Base-by-base conservation (phyloP, 164 flowering plant genomes). In the Nymphaea thermarum region DNA sequence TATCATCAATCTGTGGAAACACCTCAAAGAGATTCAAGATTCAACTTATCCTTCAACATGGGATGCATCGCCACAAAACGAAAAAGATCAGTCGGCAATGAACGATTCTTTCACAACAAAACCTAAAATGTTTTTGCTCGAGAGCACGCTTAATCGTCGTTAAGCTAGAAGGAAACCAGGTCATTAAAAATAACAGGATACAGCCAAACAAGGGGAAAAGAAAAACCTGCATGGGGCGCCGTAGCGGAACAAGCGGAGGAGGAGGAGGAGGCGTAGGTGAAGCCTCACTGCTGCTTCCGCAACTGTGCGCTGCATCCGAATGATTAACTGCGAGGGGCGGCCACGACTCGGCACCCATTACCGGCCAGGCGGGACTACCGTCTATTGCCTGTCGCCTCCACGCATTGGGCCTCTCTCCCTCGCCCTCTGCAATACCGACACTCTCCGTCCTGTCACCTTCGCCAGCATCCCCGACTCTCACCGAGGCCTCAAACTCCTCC, bases 281-380 rank as follows among this genome's bases (percentile, higher is more conserved):
- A 4, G 62, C 76, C 68, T 65, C 68, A 25, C 68, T 67, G 43
- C 63, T 55, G 67, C 43, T 62, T 43, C 66, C 3, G 12, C 73
- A 63, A 42, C 67, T 17, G 4, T 25, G 44, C 17, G 63, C 36
- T 18, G 72, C 65, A 43, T 51, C 67, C 2, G 53, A 55, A 15
- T 71, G 63, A 62, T 70, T 70, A 42, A 53, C 63, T 57, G 81
- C 75, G 45, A 87, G 86, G 3, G 88, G 86, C 4, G 91, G 91
- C 91, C 91, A 87, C 10, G 84, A 76, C 17, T 83, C 83, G 2
- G 87, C 79, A 10, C 85, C 88, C 82, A 85, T 82, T 3, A 82
- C 82, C 11, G 83, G 77, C 67, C 53, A 6, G 6, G 45, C 17
- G 2, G 66, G 70, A 55, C 69, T 70, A 12, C 65, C 77, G 6